These are phyloP conservation scores for Colletotrichum theobromicola DNA, from an alignment of 2,329 filamentous ascomycete genomes.

Conservation along the genomic window DNA sequence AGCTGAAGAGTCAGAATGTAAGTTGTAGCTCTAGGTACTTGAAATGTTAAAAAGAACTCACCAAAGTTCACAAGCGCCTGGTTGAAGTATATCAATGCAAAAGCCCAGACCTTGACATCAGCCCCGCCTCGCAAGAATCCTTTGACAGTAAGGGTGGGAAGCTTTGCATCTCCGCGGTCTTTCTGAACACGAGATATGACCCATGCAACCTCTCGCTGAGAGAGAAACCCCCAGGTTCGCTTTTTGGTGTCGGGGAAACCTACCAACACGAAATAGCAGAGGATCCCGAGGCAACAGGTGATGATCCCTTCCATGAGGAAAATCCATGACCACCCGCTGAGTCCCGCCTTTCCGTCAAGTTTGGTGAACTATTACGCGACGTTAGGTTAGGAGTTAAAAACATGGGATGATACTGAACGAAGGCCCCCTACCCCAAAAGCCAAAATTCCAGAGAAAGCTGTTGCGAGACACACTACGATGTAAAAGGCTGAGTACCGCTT, in stretches of 20 bases:
- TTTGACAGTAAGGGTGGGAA: constrained; percentile 69
- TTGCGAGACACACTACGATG: constrained; percentile 28
- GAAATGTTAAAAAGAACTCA: background rate
- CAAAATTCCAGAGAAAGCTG: constrained; percentile 28
- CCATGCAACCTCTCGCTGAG: constrained; percentile 66
- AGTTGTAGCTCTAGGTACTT: background rate
- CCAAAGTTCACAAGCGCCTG: constrained; percentile 15
- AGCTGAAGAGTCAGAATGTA: constrained; percentile 45
- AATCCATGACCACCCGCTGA: constrained; percentile 64
- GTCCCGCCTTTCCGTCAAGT: constrained; percentile 60
- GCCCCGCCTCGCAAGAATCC: constrained; percentile 72
- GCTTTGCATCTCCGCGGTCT: constrained; percentile 68
- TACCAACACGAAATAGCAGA: constrained; percentile 68
- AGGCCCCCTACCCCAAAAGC: constrained; percentile 26
- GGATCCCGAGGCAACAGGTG: constrained; percentile 34
- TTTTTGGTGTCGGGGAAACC: constrained; percentile 78
- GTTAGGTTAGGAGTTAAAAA: background rate
- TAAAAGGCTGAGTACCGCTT: constrained; percentile 50
- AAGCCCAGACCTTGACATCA: constrained; percentile 75
- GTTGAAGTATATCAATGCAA: constrained; percentile 46
- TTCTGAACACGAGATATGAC: constrained; percentile 70
- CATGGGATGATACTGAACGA: constrained; percentile 27
- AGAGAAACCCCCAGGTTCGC: constrained; percentile 57
- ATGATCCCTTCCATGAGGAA: constrained; percentile 71
- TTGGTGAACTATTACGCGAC: constrained; percentile 22